Conservation (phyloP, 306 rosid genomes). For the Cicer yamashitae region DNA sequence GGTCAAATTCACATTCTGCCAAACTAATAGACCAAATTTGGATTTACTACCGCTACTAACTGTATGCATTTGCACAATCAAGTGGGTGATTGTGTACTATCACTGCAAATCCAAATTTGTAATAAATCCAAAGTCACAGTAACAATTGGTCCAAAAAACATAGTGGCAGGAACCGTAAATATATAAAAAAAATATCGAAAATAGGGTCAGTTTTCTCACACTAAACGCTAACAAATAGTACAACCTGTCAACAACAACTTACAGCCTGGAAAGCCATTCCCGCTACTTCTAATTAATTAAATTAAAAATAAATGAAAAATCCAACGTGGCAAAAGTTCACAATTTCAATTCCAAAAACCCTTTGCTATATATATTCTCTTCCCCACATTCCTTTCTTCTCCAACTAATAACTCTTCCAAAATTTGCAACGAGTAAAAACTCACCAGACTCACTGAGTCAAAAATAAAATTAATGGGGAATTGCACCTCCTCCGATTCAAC, state of each 20-base stretch:
- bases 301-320: conserved; percentile 29
- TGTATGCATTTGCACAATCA: too few relatives aligned
- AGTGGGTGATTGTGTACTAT: too few relatives aligned
- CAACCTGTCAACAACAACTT: conserved; percentile 85
- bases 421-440: neutral
- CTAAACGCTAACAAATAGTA: conserved; percentile 40
- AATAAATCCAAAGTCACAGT: too few relatives aligned
- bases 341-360: conserved; percentile 21
- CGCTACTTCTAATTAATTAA: conserved; percentile 26
- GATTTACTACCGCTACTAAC: too few relatives aligned
- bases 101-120: too few relatives aligned
- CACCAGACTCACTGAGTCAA: conserved; percentile 17
- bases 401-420: neutral
- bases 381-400: neutral
- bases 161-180: conserved; percentile 45
- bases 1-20: too few relatives aligned
- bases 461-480: conserved; percentile 63
- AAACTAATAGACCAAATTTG: too few relatives aligned
- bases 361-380: conserved; percentile 42
- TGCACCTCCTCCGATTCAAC: conserved; percentile 70
- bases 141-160: neutral
- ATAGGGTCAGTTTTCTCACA: conserved; percentile 34
- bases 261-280: conserved; percentile 81
- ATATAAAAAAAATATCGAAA: conserved; percentile 11
- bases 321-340: conserved; percentile 56